Evolutionary conservation across 1,139 yeast genomes (phyloP).

Genomic region (Entelexis paramagnoliae): DNA sequence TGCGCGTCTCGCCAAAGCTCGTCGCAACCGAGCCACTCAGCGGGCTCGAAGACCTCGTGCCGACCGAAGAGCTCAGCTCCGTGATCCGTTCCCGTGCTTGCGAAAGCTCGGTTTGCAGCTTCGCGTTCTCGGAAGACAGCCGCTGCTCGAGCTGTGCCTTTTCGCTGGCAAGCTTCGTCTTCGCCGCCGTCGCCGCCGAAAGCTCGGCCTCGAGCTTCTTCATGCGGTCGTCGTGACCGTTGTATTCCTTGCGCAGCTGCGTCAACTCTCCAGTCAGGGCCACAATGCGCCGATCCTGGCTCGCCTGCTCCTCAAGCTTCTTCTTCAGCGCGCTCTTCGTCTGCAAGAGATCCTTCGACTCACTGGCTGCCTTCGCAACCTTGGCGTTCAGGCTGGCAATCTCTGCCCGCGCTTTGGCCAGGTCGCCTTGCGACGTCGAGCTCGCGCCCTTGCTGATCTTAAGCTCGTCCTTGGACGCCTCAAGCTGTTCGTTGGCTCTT

Average conservation of each 20-base stretch:
- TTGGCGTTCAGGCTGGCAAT: conserved; percentile 19
- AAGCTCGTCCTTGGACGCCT: background rate
- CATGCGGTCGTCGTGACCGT: background rate
- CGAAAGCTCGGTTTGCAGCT: background rate
- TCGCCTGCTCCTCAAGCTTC: conserved; percentile 4
- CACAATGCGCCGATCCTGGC: conserved; percentile 1
- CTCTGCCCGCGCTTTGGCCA: conserved; percentile 6
- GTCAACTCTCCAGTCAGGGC: background rate
- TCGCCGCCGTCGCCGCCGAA: background rate
- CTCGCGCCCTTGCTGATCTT: background rate
- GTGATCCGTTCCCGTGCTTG: background rate
- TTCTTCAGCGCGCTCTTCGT: background rate
- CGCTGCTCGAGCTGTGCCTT: background rate
- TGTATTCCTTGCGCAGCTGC: background rate
- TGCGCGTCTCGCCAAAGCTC: background rate
- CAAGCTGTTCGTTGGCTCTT: background rate
- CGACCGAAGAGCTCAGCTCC: background rate
- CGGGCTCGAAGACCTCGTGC: background rate
- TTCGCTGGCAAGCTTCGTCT: background rate
- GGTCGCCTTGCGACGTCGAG: background rate
- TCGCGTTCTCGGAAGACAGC: background rate
- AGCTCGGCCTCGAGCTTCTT: conserved; percentile 5
- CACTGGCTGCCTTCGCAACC: conserved; percentile 24
- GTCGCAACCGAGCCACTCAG: background rate
- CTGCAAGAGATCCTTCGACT: background rate